Evolutionary conservation across 305 asterid species (phyloP), one percentile per base, ranked within the genome.

Genomic region (Euphrasia arctica): DNA sequence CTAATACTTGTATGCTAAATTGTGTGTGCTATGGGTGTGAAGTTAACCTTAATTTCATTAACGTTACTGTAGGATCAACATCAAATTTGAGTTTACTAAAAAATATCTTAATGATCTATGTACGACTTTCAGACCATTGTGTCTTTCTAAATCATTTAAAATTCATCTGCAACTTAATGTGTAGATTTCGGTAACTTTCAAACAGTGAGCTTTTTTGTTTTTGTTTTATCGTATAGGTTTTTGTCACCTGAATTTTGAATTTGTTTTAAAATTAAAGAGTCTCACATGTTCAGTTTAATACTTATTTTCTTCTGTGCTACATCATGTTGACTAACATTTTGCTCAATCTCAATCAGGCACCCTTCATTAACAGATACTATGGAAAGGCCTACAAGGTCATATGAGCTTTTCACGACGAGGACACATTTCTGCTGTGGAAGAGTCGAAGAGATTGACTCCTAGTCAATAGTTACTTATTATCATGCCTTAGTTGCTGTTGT

Each of bases 291-390:
- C 27, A 4, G 43, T 29, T 56, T 29, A n/a, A n/a, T 13, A 29
- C 4, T 7, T 0, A 1, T n/a, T 60, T 42, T 32, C n/a, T 41
- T 18, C 34, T 4, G 36, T 60, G 3, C 27, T 2, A 14, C 27
- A 5, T 54, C 18, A 11, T 56, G 63, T 34, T 6, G 1, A 32
- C 48, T 58, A 3, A 58, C 29, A 12, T 13, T 58, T 32, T 69
- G 32, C 5, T 22, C 32, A 31, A 31, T 60, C 32, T 41, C 32
- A 11, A 52, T 48, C 57, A 90, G 97, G 61, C 97, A 55, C 72
- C 76, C 52, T 90, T 82, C 72, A 90, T 87, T 70, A 90, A 87
- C 79, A 83, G 95, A 74, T 90, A 90, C 74, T 90, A 85, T 0
- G 87, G 95, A 50, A 85, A 80, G 75, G 97, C 95, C 71, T 83